A percentile compares a stretch with the other conserved stretches of the same genome.
Conservation (phyloP, 2,329 filamentous ascomycete genomes). For the Myriosclerotinia duriaeana region DNA sequence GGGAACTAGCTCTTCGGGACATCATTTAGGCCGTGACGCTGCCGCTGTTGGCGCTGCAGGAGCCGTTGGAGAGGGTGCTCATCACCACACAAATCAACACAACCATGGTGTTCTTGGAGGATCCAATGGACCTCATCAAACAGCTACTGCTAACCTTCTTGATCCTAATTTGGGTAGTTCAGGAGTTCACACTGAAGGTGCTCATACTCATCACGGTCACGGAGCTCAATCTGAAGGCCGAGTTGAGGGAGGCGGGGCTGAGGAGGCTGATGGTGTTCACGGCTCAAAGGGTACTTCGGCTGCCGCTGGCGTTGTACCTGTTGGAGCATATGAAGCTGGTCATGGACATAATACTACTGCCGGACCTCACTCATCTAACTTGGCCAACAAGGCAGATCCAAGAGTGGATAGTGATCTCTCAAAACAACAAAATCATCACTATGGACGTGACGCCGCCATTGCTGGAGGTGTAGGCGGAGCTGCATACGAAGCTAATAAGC, state of each 20-base stretch:
- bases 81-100: constrained; percentile 28
- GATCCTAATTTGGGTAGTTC: constrained; percentile 33
- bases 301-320: constrained; percentile 20
- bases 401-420: constrained; percentile 38
- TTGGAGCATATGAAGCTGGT: constrained; percentile 21
- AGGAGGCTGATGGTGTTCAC: constrained; percentile 34
- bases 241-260: constrained; percentile 34
- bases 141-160: constrained; percentile 35
- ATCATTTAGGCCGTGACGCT: constrained; percentile 27
- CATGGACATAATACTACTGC: constrained; percentile 35
- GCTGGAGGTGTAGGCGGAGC: constrained; percentile 26
- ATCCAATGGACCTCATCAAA: constrained; percentile 32
- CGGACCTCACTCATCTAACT: constrained; percentile 42
- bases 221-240: constrained; percentile 23
- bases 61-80: constrained; percentile 26
- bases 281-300: constrained; percentile 26
- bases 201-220: constrained; percentile 23
- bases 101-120: background rate
- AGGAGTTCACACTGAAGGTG: constrained; percentile 26
- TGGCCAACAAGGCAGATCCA: constrained; percentile 45
- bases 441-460: constrained; percentile 29
- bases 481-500: constrained; percentile 21
- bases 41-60: constrained; percentile 25
- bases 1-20: background rate
- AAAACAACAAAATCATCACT: constrained; percentile 26